phyloP scores from a whole-genome alignment of 257 asterid species.

The Knoxia roxburghii region DNA sequence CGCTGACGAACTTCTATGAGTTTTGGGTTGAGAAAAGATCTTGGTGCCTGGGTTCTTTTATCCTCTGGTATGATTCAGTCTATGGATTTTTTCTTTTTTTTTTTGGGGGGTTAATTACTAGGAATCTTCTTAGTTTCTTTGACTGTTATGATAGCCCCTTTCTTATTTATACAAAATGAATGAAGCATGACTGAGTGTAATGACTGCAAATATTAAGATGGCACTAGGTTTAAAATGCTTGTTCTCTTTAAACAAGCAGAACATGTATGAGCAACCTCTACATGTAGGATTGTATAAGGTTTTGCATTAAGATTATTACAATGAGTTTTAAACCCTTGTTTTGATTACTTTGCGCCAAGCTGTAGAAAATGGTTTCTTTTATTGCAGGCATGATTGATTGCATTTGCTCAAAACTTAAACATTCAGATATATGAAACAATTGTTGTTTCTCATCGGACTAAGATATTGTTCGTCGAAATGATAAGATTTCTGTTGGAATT shows the following conservation, averaged over 20 bases:
- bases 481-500: not conserved
- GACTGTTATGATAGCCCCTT: not conserved
- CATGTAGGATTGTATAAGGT: not conserved
- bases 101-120: no score
- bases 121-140: not conserved
- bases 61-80: no score
- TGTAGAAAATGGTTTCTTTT: no score
- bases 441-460: no score
- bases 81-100: no score
- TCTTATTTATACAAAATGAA: not conserved
- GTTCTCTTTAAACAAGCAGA: not conserved
- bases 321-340: not conserved
- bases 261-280: not conserved
- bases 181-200: not conserved
- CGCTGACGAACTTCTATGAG: constrained; percentile 80
- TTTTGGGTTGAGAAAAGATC: constrained; percentile 86
- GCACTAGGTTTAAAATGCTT: not conserved
- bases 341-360: constrained; percentile 3
- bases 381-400: no score
- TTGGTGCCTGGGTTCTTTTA: constrained; percentile 99
- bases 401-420: no score
- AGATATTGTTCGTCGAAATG: no score
- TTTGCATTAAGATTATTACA: not conserved
- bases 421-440: not conserved
- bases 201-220: not conserved